These are phyloP conservation scores for Botrytis galanthina DNA, from an alignment of 2,329 filamentous ascomycete genomes.

Conservation along the genomic window DNA sequence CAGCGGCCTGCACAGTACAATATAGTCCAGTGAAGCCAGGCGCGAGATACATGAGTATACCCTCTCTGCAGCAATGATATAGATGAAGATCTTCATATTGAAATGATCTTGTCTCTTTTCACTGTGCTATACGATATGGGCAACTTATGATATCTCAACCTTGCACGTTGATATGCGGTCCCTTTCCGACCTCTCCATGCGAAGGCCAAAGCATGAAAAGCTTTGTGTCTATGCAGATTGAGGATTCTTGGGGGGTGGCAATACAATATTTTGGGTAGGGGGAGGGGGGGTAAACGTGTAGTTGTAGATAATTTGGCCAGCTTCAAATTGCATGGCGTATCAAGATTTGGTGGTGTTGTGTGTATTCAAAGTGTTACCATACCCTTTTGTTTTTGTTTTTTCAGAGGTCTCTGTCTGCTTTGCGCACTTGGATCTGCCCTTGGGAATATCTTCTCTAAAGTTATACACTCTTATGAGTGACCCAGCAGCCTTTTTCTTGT, in stretches of 20 bases:
- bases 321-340: slow-evolving; percentile 25
- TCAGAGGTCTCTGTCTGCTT: slow-evolving; percentile 7
- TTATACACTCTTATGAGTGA: slow-evolving; percentile 27
- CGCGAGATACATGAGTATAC: neutral
- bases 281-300: slow-evolving; percentile 7
- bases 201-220: slow-evolving; percentile 16
- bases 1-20: slow-evolving; percentile 4
- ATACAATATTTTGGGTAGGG: slow-evolving; percentile 9
- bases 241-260: slow-evolving; percentile 12
- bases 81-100: neutral
- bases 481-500: slow-evolving; percentile 21
- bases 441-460: slow-evolving; percentile 11
- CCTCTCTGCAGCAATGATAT: slow-evolving; percentile 5
- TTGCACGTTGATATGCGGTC: slow-evolving; percentile 17
- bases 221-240: slow-evolving; percentile 20
- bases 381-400: slow-evolving; percentile 31
- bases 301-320: slow-evolving; percentile 18
- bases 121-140: slow-evolving; percentile 10
- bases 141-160: slow-evolving; percentile 6
- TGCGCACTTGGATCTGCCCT: slow-evolving; percentile 8
- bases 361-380: slow-evolving; percentile 39
- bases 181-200: slow-evolving; percentile 19
- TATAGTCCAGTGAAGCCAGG: slow-evolving; percentile 1
- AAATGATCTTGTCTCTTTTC: slow-evolving; percentile 5
- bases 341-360: slow-evolving; percentile 21